These are phyloP conservation scores for Trichomonascaceae sp. DNA, from an alignment of 1,139 yeast genomes.

Conservation along the genomic window DNA sequence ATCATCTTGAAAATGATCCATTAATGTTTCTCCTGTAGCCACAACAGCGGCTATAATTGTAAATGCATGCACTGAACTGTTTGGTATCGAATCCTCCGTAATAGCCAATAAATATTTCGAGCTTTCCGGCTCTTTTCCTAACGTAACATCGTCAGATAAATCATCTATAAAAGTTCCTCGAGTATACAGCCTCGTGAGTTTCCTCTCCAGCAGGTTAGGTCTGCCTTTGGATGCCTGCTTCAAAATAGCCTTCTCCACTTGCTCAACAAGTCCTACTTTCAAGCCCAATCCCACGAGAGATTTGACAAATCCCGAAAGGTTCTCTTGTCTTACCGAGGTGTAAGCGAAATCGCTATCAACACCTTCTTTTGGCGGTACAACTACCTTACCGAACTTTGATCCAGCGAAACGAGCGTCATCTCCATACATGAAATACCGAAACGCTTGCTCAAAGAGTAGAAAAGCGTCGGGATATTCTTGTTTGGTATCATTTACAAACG, in stretches of 20 bases:
- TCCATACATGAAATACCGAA: conserved; percentile 81
- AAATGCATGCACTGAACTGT: conserved; percentile 17
- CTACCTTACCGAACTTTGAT: conserved; percentile 42
- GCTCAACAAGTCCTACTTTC: conserved; percentile 85
- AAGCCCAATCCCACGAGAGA: conserved; percentile 30
- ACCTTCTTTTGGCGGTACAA: not conserved
- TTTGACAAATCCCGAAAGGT: conserved; percentile 69
- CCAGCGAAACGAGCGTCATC: conserved; percentile 73
- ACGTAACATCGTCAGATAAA: conserved; percentile 20
- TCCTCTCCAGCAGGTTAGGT: conserved; percentile 57
- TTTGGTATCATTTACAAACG: conserved; percentile 44
- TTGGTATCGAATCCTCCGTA: conserved; percentile 10
- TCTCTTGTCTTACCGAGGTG: conserved; percentile 74
- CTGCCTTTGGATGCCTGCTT: conserved; percentile 45
- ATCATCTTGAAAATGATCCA: conserved; percentile 60
- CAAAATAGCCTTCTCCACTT: conserved; percentile 72
- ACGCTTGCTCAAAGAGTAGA: conserved; percentile 81
- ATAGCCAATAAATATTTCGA: conserved; percentile 27
- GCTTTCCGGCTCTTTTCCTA: conserved; percentile 6
- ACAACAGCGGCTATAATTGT: conserved; percentile 67
- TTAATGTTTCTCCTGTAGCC: conserved; percentile 68
- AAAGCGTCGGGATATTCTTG: conserved; percentile 55
- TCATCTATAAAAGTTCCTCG: conserved; percentile 78
- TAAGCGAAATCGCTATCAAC: conserved; percentile 56
- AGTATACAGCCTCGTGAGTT: conserved; percentile 69